Percentiles rank a stretch among this genome's conserved stretches.
phyloP scores from a whole-genome alignment of 345 rosid species.

The Passiflora organensis region DNA sequence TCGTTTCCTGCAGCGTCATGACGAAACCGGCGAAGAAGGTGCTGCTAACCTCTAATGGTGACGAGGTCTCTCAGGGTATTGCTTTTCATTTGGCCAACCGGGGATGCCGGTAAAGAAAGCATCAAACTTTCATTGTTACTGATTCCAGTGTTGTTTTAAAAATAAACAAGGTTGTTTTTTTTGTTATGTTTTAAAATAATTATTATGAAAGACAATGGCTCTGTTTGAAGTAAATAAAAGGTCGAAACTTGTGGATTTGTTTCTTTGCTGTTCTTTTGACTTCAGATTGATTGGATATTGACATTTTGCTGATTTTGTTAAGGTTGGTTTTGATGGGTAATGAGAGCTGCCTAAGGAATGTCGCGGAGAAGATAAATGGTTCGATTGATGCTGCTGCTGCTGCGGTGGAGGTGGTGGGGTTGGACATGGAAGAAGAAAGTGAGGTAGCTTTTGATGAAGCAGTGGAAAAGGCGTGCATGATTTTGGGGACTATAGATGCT shows the following conservation, averaged over 20 bases:
- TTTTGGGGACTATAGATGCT: slow-evolving; percentile 66
- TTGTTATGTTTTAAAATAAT: no score
- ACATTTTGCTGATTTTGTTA: neutral
- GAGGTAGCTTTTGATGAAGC: slow-evolving; percentile 59
- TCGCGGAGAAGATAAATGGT: slow-evolving; percentile 37
- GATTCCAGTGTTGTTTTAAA: neutral
- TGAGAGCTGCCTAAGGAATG: slow-evolving; percentile 39
- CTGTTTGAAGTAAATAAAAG: neutral
- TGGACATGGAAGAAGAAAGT: slow-evolving; percentile 73
- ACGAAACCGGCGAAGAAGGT: slow-evolving; percentile 55
- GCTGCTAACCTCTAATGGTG: slow-evolving; percentile 73
- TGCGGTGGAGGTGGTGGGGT: slow-evolving; percentile 50
- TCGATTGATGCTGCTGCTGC: slow-evolving; percentile 21
- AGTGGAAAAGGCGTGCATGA: slow-evolving; percentile 58
- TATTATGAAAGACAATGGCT: neutral
- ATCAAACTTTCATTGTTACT: neutral
- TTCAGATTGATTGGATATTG: no score
- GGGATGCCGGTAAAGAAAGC: slow-evolving; percentile 66
- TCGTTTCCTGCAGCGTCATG: slow-evolving; percentile 22
- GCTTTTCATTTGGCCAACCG: slow-evolving; percentile 66
- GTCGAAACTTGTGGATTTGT: neutral
- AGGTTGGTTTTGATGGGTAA: slow-evolving; percentile 90
- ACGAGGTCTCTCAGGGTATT: slow-evolving; percentile 57
- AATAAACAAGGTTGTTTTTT: no score
- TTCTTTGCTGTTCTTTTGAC: no score